Percentiles rank a stretch among this genome's conserved stretches.
These are phyloP conservation scores for Lenzites betulinus DNA, from an alignment of 768 basidiomycete species.

Conservation along the genomic window DNA sequence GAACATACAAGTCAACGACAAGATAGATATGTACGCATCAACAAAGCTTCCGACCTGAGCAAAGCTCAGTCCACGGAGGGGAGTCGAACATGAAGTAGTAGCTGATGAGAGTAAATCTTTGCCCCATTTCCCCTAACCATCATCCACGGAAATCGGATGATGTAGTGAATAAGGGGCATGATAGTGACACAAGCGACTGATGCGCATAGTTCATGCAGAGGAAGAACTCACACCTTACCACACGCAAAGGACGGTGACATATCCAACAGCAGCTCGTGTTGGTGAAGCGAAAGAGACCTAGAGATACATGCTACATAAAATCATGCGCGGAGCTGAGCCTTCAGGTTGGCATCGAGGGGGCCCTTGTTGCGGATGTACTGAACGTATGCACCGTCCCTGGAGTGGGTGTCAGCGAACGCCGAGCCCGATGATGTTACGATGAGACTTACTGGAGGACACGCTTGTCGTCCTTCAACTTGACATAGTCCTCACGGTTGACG, in stretches of 20 bases:
- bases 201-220: slow-evolving; percentile 7
- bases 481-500: slow-evolving; percentile 87
- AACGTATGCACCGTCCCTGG: slow-evolving; percentile 95
- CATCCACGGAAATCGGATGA: slow-evolving; percentile 55
- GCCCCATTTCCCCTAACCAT: slow-evolving; percentile 86
- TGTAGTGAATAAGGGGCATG: slow-evolving; percentile 75
- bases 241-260: too few species aligned
- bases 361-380: slow-evolving; percentile 92
- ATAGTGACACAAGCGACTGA: too few species aligned
- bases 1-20: neutral
- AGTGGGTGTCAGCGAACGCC: slow-evolving; percentile 40
- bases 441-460: slow-evolving; percentile 86
- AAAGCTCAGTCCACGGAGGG: neutral
- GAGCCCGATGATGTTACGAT: slow-evolving; percentile 1
- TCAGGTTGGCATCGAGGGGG: slow-evolving; percentile 80
- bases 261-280: too few species aligned
- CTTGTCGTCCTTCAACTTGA: slow-evolving; percentile 88
- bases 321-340: slow-evolving; percentile 78
- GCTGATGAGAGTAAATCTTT: slow-evolving; percentile 47
- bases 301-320: slow-evolving; percentile 30
- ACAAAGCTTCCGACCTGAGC: neutral
- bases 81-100: neutral
- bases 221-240: too few species aligned
- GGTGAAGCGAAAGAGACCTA: slow-evolving; percentile 4
- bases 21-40: slow-evolving; percentile 11